phyloP scores from a whole-genome alignment of 441 rosid species.

The Rhodomyrtus psidioides region DNA sequence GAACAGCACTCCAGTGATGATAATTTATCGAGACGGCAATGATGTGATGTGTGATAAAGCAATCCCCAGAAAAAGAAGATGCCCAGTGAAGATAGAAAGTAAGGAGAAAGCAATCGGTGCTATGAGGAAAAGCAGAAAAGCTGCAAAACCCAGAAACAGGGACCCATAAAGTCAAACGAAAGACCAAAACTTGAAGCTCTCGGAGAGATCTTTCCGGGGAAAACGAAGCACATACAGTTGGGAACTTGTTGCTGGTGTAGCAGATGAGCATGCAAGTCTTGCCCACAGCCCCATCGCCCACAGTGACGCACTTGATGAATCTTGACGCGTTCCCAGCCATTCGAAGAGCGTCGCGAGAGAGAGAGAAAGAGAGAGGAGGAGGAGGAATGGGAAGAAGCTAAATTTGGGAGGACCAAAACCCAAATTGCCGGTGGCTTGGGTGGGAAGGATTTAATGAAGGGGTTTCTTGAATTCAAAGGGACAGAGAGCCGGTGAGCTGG shows the following conservation, averaged over 20 bases:
- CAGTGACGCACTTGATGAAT: slow-evolving; percentile 17
- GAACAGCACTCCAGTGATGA: not conserved
- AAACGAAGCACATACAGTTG: slow-evolving; percentile 1
- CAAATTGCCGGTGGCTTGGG: not conserved
- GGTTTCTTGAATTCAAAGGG: not conserved
- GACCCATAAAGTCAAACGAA: not conserved
- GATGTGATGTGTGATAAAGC: not conserved
- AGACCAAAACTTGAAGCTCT: not conserved
- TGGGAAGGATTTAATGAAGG: not conserved
- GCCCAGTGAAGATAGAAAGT: not conserved
- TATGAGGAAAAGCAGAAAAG: not conserved
- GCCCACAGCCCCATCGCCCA: slow-evolving; percentile 17
- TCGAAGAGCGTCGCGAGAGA: not conserved
- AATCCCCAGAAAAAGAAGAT: not conserved
- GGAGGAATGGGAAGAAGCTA: not conserved
- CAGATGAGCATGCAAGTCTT: slow-evolving; percentile 17
- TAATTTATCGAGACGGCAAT: slow-evolving; percentile 1
- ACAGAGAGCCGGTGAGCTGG: not conserved
- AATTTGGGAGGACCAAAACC: not conserved
- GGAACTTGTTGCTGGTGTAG: slow-evolving; percentile 19
- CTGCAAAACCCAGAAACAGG: not conserved
- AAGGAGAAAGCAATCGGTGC: not conserved
- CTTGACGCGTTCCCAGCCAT: slow-evolving; percentile 4
- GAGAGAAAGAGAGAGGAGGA: not conserved
- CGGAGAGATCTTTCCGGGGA: not conserved